These are phyloP conservation scores for Pholiota conissans DNA, from an alignment of 768 basidiomycete genomes.

Conservation along the genomic window DNA sequence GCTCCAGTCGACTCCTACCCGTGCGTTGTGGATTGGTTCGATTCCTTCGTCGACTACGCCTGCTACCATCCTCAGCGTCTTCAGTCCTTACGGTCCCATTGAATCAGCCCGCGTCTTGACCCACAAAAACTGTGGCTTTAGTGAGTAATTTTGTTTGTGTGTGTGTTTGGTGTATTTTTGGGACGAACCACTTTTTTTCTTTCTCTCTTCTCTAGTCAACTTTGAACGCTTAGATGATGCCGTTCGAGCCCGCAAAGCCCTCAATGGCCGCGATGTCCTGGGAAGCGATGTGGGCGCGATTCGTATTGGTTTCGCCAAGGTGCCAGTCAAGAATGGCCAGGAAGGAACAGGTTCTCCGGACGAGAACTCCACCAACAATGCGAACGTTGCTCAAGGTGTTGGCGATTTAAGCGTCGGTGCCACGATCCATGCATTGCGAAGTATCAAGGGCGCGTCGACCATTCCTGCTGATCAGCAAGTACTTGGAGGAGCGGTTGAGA, in stretches of 20 bases:
- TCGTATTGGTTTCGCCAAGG: constrained; percentile 95
- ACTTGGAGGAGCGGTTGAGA: constrained; percentile 88
- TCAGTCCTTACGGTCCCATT: constrained; percentile 96
- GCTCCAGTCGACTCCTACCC: constrained; percentile 86
- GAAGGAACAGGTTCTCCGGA: constrained; percentile 60
- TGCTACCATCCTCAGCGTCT: constrained; percentile 91
- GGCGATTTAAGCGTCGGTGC: constrained; percentile 86
- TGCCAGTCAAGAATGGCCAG: constrained; percentile 86
- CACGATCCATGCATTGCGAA: constrained; percentile 83
- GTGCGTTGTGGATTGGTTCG: constrained; percentile 97
- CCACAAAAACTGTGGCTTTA: constrained; percentile 96
- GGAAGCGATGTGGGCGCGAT: constrained; percentile 97
- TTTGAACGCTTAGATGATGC: constrained; percentile 98
- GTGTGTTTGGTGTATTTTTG: constrained; percentile 4
- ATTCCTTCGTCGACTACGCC: constrained; percentile 96
- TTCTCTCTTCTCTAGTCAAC: too few species aligned
- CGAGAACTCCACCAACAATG: constrained; percentile 55
- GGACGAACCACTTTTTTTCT: constrained; percentile 12
- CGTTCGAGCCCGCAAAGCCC: constrained; percentile 89
- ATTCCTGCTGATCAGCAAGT: constrained; percentile 94
- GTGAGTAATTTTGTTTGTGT: constrained; percentile 39
- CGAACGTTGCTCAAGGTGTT: constrained; percentile 79
- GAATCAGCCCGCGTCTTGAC: constrained; percentile 95
- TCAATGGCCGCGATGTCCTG: constrained; percentile 94
- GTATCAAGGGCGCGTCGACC: constrained; percentile 89